Evolutionary conservation across 345 rosid genomes (phyloP).

Genomic region (Kernera saxatilis): DNA sequence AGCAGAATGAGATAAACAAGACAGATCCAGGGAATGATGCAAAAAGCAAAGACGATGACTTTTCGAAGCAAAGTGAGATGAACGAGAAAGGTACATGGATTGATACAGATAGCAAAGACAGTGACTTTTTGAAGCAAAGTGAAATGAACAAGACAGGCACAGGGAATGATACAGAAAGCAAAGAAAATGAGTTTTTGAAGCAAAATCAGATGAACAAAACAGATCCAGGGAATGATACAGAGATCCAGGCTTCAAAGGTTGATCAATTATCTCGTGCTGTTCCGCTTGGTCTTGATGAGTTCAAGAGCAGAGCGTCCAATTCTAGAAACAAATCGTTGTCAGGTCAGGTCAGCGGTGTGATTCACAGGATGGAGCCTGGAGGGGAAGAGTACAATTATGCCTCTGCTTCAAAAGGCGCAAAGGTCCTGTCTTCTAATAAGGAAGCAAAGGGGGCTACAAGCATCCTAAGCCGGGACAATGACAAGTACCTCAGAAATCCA

Average conservation of each 20-base stretch:
- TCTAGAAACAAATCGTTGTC: constrained; percentile 56
- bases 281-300: constrained; percentile 83
- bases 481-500: constrained; percentile 89
- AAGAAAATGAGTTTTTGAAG: background rate
- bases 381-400: constrained; percentile 89
- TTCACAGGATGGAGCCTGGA: constrained; percentile 86
- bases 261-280: constrained; percentile 51
- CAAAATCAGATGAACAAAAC: constrained; percentile 2
- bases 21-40: constrained; percentile 18
- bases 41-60: constrained; percentile 18
- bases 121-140: background rate
- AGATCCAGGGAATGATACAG: constrained; percentile 19
- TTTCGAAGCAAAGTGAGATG: background rate
- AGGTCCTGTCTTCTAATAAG: constrained; percentile 75
- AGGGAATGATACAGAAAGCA: background rate
- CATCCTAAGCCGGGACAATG: constrained; percentile 72
- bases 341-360: constrained; percentile 57
- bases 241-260: constrained; percentile 29
- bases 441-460: constrained; percentile 91
- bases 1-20: background rate
- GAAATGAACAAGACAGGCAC: background rate
- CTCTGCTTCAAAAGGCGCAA: constrained; percentile 84
- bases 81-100: constrained; percentile 8
- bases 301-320: constrained; percentile 73
- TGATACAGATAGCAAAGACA: background rate